A percentile compares a stretch with the other conserved stretches of the same genome.
These are phyloP conservation scores for Ambrosia artemisiifolia DNA, from an alignment of 129 eudicot species.

Conservation along the genomic window DNA sequence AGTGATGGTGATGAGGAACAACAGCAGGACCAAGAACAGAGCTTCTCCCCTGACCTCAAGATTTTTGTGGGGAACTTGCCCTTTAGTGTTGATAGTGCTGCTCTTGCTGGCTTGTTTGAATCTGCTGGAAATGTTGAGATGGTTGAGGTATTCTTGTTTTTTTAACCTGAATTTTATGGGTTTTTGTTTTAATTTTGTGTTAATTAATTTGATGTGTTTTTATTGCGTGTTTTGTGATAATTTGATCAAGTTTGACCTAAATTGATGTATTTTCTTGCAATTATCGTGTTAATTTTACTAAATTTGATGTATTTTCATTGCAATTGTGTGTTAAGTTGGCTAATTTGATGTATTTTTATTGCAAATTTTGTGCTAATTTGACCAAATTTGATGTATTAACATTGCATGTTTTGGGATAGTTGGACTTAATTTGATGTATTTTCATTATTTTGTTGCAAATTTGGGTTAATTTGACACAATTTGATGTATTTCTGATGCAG, in stretches of 20 bases:
- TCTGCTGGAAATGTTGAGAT: constrained; percentile 83
- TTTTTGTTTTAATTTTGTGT: neutral
- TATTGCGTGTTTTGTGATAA: neutral
- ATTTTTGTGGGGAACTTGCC: constrained; percentile 90
- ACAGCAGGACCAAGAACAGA: constrained; percentile 25
- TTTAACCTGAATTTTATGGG: neutral
- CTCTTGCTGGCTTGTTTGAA: constrained; percentile 80
- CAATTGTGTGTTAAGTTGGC: neutral
- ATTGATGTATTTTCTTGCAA: neutral
- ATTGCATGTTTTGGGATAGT: no score
- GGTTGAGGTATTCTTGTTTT: constrained; percentile 75
- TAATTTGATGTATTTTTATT: neutral
- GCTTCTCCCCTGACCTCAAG: constrained; percentile 76
- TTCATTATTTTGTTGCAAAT: no score
- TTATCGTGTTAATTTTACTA: neutral
- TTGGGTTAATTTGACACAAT: no score
- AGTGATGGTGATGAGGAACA: constrained; percentile 33
- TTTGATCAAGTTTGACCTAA: neutral
- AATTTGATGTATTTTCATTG: neutral
- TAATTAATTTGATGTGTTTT: neutral
- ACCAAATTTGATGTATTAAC: no score
- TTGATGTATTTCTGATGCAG: no score
- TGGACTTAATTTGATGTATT: no score
- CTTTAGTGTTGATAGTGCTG: constrained; percentile 73
- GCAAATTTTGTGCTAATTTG: no score